A percentile compares a stretch with the other conserved stretches of the same genome.
Conservation (phyloP, 495 filamentous ascomycete species). For the Trichoderma virens region DNA sequence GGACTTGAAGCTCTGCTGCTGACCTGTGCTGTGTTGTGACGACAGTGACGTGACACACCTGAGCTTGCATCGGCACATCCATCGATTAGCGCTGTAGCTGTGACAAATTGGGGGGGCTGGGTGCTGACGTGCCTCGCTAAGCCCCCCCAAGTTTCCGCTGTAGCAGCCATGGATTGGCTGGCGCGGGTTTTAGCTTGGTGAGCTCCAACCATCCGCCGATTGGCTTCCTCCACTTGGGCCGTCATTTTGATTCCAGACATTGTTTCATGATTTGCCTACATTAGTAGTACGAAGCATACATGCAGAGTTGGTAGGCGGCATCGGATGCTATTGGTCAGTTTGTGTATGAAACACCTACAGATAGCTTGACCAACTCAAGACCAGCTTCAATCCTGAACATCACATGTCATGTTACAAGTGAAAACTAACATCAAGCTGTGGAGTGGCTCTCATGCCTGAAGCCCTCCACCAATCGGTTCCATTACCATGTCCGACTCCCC, state of each 20-base stretch:
- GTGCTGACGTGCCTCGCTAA: background rate
- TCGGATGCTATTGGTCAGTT: too few relatives aligned
- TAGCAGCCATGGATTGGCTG: background rate
- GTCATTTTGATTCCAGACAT: too few relatives aligned
- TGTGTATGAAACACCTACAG: too few relatives aligned
- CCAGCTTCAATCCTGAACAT: too few relatives aligned
- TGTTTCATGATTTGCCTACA: too few relatives aligned
- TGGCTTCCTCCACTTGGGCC: too few relatives aligned
- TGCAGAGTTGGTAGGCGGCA: too few relatives aligned
- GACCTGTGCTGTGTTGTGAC: too few relatives aligned
- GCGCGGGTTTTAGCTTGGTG: background rate
- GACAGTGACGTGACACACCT: background rate
- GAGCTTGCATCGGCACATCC: background rate
- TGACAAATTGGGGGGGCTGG: constrained; percentile 6
- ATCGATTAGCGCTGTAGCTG: background rate
- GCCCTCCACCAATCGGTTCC: constrained; percentile 1
- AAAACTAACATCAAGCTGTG: background rate
- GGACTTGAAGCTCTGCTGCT: background rate
- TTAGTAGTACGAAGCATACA: too few relatives aligned
- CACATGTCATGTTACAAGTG: too few relatives aligned
- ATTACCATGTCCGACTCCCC: background rate
- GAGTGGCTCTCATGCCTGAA: background rate
- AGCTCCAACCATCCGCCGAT: background rate
- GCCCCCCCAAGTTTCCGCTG: background rate
- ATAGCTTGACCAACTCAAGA: too few relatives aligned